Conservation (phyloP, 2,329 filamentous ascomycete species). For the Colletotrichum chlorophyti region DNA sequence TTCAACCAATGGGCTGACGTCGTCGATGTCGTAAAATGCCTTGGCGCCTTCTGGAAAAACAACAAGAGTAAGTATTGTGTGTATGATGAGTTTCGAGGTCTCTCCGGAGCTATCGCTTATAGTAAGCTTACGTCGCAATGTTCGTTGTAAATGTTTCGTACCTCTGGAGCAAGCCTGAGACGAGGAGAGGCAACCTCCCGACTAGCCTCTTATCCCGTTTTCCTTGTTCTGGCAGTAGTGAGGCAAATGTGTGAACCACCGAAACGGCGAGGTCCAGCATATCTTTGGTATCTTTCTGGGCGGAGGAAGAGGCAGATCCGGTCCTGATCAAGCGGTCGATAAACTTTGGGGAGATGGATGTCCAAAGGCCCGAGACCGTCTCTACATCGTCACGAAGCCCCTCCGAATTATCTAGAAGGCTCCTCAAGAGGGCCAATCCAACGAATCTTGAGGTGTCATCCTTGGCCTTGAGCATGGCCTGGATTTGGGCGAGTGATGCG, state of each 20-base stretch:
- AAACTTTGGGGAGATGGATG: slow-evolving; percentile 66
- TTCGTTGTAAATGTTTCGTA: slow-evolving; percentile 32
- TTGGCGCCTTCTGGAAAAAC: slow-evolving; percentile 57
- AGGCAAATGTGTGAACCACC: slow-evolving; percentile 67
- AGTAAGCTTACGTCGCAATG: not conserved
- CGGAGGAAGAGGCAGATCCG: slow-evolving; percentile 44
- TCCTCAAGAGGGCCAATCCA: slow-evolving; percentile 69
- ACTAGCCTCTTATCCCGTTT: slow-evolving; percentile 54
- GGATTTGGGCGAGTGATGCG: slow-evolving; percentile 55
- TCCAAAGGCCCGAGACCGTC: slow-evolving; percentile 60
- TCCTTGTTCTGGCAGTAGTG: slow-evolving; percentile 59
- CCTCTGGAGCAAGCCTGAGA: slow-evolving; percentile 61
- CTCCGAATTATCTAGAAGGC: slow-evolving; percentile 67
- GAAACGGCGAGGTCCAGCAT: slow-evolving; percentile 70
- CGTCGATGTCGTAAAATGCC: slow-evolving; percentile 54
- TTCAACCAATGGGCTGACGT: slow-evolving; percentile 63
- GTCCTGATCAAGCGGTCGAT: slow-evolving; percentile 68
- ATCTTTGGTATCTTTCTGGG: slow-evolving; percentile 55
- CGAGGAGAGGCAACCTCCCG: slow-evolving; percentile 59
- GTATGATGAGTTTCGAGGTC: slow-evolving; percentile 59
- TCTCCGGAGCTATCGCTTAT: slow-evolving; percentile 51
- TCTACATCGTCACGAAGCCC: slow-evolving; percentile 56
- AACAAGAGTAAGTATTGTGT: slow-evolving; percentile 63
- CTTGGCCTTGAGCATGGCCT: slow-evolving; percentile 61
- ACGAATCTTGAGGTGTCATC: slow-evolving; percentile 75